Percentiles rank a stretch among this genome's conserved stretches.
These are phyloP conservation scores for Gastrolobium bilobum DNA, from an alignment of 306 rosid genomes.

Conservation along the genomic window DNA sequence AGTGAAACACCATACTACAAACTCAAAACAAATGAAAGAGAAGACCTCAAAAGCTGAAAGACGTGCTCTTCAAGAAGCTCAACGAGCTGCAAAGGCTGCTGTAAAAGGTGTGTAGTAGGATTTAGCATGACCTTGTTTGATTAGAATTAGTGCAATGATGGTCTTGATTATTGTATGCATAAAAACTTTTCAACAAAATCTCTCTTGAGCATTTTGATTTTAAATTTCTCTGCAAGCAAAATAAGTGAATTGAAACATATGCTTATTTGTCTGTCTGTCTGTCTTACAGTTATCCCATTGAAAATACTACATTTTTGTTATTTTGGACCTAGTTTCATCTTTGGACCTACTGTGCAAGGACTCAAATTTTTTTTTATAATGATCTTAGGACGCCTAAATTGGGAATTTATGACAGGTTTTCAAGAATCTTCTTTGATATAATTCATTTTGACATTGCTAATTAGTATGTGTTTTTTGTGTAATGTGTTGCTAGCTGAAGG, in stretches of 20 bases:
- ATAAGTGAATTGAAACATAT: conserved; percentile 4
- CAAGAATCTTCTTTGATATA: not conserved
- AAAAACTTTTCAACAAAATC: not conserved
- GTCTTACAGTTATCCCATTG: conserved; percentile 5
- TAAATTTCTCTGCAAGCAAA: conserved; percentile 22
- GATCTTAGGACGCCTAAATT: conserved; percentile 13
- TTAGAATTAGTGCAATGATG: conserved; percentile 20
- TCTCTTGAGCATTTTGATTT: conserved; percentile 4
- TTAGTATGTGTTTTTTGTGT: conserved; percentile 30
- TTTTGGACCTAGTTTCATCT: conserved; percentile 36
- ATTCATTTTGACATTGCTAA: conserved; percentile 22
- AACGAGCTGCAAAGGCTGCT: conserved; percentile 62
- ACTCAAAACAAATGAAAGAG: conserved; percentile 52
- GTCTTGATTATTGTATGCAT: conserved; percentile 4
- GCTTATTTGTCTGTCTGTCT: not conserved
- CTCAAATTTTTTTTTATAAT: not conserved
- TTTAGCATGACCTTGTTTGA: conserved; percentile 26
- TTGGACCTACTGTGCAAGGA: not conserved
- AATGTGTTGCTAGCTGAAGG: conserved; percentile 54
- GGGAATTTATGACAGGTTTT: conserved; percentile 16
- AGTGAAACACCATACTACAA: conserved; percentile 40
- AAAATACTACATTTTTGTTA: conserved; percentile 9
- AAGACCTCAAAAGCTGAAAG: conserved; percentile 61
- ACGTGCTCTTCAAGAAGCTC: conserved; percentile 63
- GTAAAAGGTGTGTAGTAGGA: conserved; percentile 52